A percentile compares a stretch with the other conserved stretches of the same genome.
These are phyloP conservation scores for Sphaerulina populicola DNA, from an alignment of 2,329 filamentous ascomycete species.

Conservation along the genomic window DNA sequence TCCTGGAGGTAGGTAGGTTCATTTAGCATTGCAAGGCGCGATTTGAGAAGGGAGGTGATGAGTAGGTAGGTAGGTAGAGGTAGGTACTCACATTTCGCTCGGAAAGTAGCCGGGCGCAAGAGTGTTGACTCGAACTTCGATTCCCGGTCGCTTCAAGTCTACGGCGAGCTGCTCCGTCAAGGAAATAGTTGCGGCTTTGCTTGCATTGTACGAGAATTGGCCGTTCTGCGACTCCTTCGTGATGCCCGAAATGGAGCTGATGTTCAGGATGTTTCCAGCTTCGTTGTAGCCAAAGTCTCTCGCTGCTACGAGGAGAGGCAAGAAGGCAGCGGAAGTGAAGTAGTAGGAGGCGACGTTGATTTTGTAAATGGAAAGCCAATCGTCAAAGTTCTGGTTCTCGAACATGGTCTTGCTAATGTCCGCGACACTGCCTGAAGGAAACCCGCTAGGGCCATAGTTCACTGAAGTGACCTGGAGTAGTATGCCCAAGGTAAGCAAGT, in stretches of 20 bases:
- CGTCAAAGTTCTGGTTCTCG: conserved; percentile 34
- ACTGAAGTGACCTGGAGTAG: conserved; percentile 14
- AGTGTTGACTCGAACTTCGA: conserved; percentile 50
- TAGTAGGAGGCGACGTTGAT: conserved; percentile 41
- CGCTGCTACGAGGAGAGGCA: conserved; percentile 38
- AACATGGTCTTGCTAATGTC: conserved; percentile 52
- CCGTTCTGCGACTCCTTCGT: conserved; percentile 39
- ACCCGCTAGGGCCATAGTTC: conserved; percentile 24
- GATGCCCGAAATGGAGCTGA: conserved; percentile 39
- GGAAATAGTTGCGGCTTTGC: conserved; percentile 46
- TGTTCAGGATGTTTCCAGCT: conserved; percentile 41
- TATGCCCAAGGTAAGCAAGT: too few species aligned
- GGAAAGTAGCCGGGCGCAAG: conserved; percentile 52
- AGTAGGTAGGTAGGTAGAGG: neutral
- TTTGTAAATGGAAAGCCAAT: conserved; percentile 39
- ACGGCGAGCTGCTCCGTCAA: conserved; percentile 49
- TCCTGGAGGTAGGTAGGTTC: conserved; percentile 30
- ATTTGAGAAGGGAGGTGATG: neutral
- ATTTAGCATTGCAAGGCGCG: neutral
- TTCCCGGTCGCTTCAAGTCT: conserved; percentile 42
- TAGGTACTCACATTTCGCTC: conserved; percentile 40
- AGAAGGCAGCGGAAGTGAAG: conserved; percentile 40
- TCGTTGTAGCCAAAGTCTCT: conserved; percentile 36
- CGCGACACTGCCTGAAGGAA: conserved; percentile 31
- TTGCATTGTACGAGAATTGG: conserved; percentile 43